A percentile compares a stretch with the other conserved stretches of the same genome.
phyloP scores from a whole-genome alignment of 2,329 filamentous ascomycete species.

The Trichoderma sp. region DNA sequence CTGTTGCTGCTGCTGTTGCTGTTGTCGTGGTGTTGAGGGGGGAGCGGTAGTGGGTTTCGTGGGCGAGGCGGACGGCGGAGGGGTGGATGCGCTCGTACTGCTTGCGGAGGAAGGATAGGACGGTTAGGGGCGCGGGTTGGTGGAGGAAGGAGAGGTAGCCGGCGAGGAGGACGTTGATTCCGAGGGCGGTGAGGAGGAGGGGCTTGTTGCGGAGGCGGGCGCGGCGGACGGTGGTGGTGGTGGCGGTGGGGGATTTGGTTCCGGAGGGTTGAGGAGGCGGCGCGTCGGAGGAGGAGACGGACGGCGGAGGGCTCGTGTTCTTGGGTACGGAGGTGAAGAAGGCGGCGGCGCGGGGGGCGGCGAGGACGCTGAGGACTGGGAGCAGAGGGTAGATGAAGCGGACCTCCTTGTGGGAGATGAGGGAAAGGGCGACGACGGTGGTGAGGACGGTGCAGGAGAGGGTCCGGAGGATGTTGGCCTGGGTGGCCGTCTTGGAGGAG shows the following conservation, averaged over 20 bases:
- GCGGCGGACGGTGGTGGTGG: slow-evolving; percentile 30
- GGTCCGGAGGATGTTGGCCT: slow-evolving; percentile 42
- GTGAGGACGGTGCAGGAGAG: slow-evolving; percentile 61
- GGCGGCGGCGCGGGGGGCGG: slow-evolving; percentile 64
- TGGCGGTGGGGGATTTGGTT: slow-evolving; percentile 28
- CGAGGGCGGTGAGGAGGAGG: slow-evolving; percentile 60
- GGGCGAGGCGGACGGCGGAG: slow-evolving; percentile 32
- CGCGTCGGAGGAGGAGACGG: slow-evolving; percentile 16
- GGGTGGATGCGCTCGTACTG: slow-evolving; percentile 66
- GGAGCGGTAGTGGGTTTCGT: slow-evolving; percentile 28
- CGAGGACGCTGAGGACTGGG: slow-evolving; percentile 80
- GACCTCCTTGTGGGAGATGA: slow-evolving; percentile 93
- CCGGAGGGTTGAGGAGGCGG: slow-evolving; percentile 1
- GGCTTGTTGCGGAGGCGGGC: slow-evolving; percentile 53
- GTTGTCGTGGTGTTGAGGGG: slow-evolving; percentile 34
- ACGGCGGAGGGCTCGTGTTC: slow-evolving; percentile 32
- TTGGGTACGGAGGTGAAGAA: slow-evolving; percentile 60
- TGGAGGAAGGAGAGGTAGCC: slow-evolving; percentile 76
- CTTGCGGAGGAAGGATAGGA: slow-evolving; percentile 73
- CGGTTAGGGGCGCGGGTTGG: slow-evolving; percentile 75
- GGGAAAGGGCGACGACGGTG: slow-evolving; percentile 66
- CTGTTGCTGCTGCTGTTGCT: no score
- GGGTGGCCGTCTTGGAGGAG: slow-evolving; percentile 40
- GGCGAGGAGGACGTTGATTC: slow-evolving; percentile 70
- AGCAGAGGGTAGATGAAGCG: slow-evolving; percentile 94